Evolutionary conservation across 352 stramenopile species (phyloP).

Genomic region (Phytopythium aichiense): DNA sequence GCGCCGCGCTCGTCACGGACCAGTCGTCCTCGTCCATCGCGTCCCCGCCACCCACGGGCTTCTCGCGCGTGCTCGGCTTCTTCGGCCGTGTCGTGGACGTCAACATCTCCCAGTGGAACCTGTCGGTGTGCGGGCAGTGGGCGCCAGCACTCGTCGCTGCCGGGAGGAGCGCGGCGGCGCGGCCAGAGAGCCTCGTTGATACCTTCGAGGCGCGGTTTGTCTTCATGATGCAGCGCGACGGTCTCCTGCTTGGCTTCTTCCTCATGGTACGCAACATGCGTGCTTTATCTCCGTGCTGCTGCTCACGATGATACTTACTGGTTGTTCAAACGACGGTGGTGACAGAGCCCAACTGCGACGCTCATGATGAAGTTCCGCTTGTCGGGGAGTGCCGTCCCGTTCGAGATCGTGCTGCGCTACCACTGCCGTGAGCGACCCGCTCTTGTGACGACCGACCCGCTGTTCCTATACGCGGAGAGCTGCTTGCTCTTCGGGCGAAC

Average conservation of each 20-base stretch:
- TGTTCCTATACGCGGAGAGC: conserved; percentile 70
- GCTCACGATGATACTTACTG: not conserved
- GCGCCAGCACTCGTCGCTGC: conserved; percentile 20
- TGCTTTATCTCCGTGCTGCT: not conserved
- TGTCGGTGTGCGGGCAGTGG: conserved; percentile 51
- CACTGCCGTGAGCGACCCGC: conserved; percentile 27
- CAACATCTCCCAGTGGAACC: conserved; percentile 64
- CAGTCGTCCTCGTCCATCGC: not conserved
- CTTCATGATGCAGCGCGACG: conserved; percentile 65
- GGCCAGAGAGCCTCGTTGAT: conserved; percentile 9
- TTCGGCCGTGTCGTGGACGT: conserved; percentile 56
- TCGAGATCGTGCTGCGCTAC: conserved; percentile 53
- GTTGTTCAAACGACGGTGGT: not conserved
- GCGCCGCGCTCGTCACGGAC: conserved; percentile 5
- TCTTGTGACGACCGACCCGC: conserved; percentile 15
- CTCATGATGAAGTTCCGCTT: conserved; percentile 47
- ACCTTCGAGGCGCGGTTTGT: conserved; percentile 57
- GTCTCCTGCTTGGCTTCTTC: conserved; percentile 56
- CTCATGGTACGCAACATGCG: conserved; percentile 19
- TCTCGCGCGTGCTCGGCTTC: conserved; percentile 47
- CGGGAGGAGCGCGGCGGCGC: conserved; percentile 17
- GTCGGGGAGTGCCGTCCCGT: conserved; percentile 30
- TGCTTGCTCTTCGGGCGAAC: conserved; percentile 44
- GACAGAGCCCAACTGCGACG: conserved; percentile 37
- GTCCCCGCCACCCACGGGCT: conserved; percentile 13